A percentile compares a stretch with the other conserved stretches of the same genome.
phyloP scores from a whole-genome alignment of 2,329 filamentous ascomycete species.

The Lachnellula arida region DNA sequence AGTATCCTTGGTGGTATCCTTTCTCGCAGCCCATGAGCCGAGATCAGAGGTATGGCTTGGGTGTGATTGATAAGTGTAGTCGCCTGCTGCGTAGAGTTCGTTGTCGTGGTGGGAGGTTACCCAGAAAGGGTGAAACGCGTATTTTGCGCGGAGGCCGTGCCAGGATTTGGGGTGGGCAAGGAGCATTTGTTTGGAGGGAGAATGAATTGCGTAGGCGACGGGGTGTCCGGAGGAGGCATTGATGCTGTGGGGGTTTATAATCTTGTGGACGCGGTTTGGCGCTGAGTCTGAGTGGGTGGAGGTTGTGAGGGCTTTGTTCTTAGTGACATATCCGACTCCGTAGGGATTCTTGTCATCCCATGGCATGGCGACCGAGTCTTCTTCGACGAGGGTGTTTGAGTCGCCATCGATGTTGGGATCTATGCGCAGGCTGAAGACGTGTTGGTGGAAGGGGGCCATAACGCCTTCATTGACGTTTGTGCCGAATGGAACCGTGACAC shows the following conservation, averaged over 20 bases:
- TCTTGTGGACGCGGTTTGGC: conserved; percentile 73
- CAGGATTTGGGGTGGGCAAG: conserved; percentile 74
- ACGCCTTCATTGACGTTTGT: conserved; percentile 59
- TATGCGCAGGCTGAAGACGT: conserved; percentile 51
- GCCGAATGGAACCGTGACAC: conserved; percentile 47
- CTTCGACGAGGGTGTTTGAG: conserved; percentile 48
- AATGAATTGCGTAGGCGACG: conserved; percentile 80
- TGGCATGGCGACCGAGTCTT: conserved; percentile 47
- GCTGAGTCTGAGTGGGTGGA: conserved; percentile 41
- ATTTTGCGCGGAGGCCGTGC: conserved; percentile 86
- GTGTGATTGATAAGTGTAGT: conserved; percentile 33
- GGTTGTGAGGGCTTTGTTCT: conserved; percentile 18
- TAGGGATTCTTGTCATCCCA: conserved; percentile 44
- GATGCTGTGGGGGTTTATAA: conserved; percentile 72
- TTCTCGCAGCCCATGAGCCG: conserved; percentile 70
- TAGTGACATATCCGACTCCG: conserved; percentile 46
- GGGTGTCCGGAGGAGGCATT: conserved; percentile 82
- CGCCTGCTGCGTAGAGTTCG: conserved; percentile 32
- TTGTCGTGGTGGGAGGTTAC: conserved; percentile 72
- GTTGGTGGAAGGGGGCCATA: conserved; percentile 55
- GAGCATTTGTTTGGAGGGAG: conserved; percentile 69
- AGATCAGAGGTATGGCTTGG: conserved; percentile 18
- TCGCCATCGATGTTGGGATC: conserved; percentile 53
- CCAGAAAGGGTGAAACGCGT: conserved; percentile 79
- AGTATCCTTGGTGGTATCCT: conserved; percentile 82